phyloP scores from a whole-genome alignment of 1,139 yeast species.

The Blastobotrys serpentis region DNA sequence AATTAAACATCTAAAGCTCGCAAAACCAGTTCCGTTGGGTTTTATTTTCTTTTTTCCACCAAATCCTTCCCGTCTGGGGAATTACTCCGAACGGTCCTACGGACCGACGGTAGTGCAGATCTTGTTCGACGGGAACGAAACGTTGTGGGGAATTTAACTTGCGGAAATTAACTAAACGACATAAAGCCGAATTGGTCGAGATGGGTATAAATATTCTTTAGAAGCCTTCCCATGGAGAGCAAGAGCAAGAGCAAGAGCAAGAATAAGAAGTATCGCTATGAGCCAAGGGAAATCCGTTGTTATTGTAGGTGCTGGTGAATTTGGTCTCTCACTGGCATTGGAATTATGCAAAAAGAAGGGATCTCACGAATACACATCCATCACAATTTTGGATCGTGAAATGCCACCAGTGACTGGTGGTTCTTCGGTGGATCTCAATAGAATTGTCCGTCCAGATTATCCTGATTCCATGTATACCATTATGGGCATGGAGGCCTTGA shows the following conservation, averaged over 20 bases:
- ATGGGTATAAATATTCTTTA: background rate
- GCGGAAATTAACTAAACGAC: background rate
- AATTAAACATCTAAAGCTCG: no score
- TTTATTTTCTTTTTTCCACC: no score
- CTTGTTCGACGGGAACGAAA: no score
- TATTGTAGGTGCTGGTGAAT: conserved; percentile 47
- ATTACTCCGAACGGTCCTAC: no score
- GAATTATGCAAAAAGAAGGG: conserved; percentile 31
- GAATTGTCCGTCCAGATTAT: conserved; percentile 44
- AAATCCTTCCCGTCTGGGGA: no score
- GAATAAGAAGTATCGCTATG: background rate
- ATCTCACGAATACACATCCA: conserved; percentile 23
- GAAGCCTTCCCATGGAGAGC: no score
- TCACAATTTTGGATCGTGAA: conserved; percentile 40
- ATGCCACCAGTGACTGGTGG: conserved; percentile 25
- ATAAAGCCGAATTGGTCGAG: background rate
- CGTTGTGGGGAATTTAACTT: no score
- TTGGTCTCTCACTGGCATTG: conserved; percentile 47
- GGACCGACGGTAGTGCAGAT: background rate
- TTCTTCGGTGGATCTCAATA: conserved; percentile 46
- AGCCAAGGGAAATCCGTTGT: conserved; percentile 25
- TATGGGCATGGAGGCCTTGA: conserved; percentile 5
- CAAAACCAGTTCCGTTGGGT: no score
- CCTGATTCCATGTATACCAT: conserved; percentile 30
- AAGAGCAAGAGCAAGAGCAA: no score